Conservation (phyloP, 2,329 filamentous ascomycete species). For the Fusarium palustre region DNA sequence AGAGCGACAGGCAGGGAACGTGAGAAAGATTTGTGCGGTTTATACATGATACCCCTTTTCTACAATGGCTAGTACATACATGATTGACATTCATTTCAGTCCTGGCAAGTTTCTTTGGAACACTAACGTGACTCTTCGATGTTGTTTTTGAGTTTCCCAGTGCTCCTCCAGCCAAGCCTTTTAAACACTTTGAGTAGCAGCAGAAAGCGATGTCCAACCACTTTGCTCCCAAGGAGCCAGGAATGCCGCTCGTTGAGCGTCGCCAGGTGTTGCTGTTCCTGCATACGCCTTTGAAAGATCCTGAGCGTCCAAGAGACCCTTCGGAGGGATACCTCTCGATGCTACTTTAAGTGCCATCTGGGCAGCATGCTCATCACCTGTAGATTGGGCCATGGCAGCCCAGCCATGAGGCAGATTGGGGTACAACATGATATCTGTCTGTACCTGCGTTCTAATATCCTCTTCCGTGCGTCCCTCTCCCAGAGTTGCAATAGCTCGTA, state of each 20-base stretch:
- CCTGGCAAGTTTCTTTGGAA: background rate
- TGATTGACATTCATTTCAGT: background rate
- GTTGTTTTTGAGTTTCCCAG: background rate
- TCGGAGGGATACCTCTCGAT: constrained; percentile 76
- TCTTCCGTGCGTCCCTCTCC: constrained; percentile 61
- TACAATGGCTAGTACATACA: constrained; percentile 3
- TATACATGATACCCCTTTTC: constrained; percentile 38
- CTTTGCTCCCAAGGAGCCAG: constrained; percentile 80
- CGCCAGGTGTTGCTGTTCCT: constrained; percentile 75
- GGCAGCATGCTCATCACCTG: constrained; percentile 66
- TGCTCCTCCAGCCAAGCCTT: background rate
- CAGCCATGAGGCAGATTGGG: constrained; percentile 85
- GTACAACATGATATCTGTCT: constrained; percentile 82
- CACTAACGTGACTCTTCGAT: background rate
- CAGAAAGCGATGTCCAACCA: constrained; percentile 72
- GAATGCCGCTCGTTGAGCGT: constrained; percentile 82
- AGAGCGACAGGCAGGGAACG: constrained; percentile 37
- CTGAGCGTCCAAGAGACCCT: constrained; percentile 73
- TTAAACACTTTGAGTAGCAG: constrained; percentile 45
- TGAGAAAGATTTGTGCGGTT: constrained; percentile 2
- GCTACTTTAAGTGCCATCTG: constrained; percentile 89
- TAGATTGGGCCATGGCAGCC: constrained; percentile 75
- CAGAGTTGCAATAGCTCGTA: constrained; percentile 78
- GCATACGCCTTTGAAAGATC: constrained; percentile 80
- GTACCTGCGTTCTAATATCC: constrained; percentile 72